Evolutionary conservation across 2,329 filamentous ascomycete genomes (phyloP), one percentile per base, ranked within the genome.

Genomic region (Neofusicoccum parvum): DNA sequence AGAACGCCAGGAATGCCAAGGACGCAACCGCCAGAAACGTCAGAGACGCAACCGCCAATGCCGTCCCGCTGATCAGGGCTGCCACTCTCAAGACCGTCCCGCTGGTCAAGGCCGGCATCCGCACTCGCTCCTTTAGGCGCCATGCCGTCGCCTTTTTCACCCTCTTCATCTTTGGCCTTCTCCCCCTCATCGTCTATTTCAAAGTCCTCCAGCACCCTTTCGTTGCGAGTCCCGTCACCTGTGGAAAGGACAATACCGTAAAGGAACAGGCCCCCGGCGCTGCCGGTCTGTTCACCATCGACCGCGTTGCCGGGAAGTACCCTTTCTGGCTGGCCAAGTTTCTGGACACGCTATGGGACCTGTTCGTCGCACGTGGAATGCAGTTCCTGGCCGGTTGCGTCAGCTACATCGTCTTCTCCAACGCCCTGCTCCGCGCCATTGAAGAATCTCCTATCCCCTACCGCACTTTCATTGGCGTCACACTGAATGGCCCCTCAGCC

Each of bases 271-370:
- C 27, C 6, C 27, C 50, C n/a, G 50, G 62, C 3, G 37, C 56
- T 23, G 39, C 39, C 69, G 67, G 7, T 54, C 41, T 77, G 1
- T 77, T 76, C 39, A 69, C 72, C 15, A 67, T 77, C 5, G 74
- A 75, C 62, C 32, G 45, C 3, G 72, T 70, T 0, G 72, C 66
- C 37, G 75, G 74, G 0, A 51, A 37, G 0, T 72, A 73, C 20
- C 60, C 71, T 0, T 78, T 79, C 54, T 68, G 72, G 10, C 69
- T 70, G 10, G 77, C 70, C 14, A 79, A 79, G 58, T 67, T 72
- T 2, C 73, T 79, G n/a, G 76, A 78, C 59, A 70, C 76, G 6
- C 59, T 67, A 1, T 79, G 76, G 76, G 76, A 79, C 63, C 67
- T 78, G 6, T 10, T 34, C 2, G 56, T 79, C 12, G 76, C 74